phyloP scores from a whole-genome alignment of 805 yeast species.

The Cyberlindnera nakhonratchasimensis region DNA sequence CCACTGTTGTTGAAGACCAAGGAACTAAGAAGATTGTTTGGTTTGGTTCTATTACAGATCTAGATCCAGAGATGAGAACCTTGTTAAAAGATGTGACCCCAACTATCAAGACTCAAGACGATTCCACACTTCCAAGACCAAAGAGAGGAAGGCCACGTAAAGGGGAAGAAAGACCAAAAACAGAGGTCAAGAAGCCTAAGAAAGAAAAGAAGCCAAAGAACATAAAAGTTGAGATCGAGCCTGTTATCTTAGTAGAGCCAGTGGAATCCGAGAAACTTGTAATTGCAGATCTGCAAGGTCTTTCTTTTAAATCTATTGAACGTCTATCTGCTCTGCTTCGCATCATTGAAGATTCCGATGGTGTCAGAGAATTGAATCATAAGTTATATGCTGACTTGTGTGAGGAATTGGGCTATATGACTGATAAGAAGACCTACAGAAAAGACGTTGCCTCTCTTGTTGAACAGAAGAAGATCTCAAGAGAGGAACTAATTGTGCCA shows the following conservation, averaged over 20 bases:
- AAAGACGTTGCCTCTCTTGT: constrained; percentile 41
- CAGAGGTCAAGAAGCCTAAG: constrained; percentile 12
- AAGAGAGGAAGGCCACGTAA: constrained; percentile 29
- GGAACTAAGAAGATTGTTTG: constrained; percentile 13
- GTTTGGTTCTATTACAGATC: constrained; percentile 12
- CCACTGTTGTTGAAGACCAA: constrained; percentile 6
- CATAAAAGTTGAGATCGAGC: neutral
- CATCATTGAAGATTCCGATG: constrained; percentile 41
- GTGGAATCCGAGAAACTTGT: constrained; percentile 9
- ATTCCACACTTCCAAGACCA: constrained; percentile 3
- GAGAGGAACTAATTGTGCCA: constrained; percentile 24
- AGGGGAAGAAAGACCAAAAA: constrained; percentile 22
- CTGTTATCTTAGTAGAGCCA: neutral
- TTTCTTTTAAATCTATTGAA: constrained; percentile 42
- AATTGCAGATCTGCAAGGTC: constrained; percentile 35
- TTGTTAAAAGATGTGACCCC: constrained; percentile 5
- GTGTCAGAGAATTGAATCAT: constrained; percentile 35
- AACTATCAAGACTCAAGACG: neutral
- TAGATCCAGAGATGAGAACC: constrained; percentile 8
- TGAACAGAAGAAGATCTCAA: constrained; percentile 28
- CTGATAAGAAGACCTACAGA: constrained; percentile 53
- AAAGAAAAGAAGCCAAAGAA: constrained; percentile 3
- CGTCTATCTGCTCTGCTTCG: constrained; percentile 42
- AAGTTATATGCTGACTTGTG: constrained; percentile 30
- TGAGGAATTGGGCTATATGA: constrained; percentile 37